Base-by-base conservation (phyloP, 176 grass and related monocot genomes). In the Aegilops speltoides region DNA sequence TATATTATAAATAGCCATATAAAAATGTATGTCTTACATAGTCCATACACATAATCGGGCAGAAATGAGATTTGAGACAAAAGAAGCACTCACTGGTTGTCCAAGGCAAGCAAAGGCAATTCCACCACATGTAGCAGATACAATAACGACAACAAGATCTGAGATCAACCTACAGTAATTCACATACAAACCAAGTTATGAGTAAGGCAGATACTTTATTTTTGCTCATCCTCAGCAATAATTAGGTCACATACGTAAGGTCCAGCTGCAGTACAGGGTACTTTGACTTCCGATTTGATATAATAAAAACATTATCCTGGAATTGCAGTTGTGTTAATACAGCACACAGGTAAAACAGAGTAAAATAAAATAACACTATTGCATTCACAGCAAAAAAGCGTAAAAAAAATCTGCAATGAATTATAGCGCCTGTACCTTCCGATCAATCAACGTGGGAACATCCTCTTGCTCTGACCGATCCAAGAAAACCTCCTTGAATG, bases 251-350 rank as follows among this genome's bases (percentile, higher is more conserved):
- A 67, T 89, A 97, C 97, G 90, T 94, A 73, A 94, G 88, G 73
- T 99, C 97, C 74, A 99, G 89, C 86, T 99, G 97, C 76, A 99
- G 87, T 68, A 99, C 90, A 84, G 97, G 97, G 90, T 99, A 99
- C 78, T 97, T 99, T 85, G 97, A 99, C 86, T 99, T 99, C 6
- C 92, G 97, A 86, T 99, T 99, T 69, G 97, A 99, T 89, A 99
- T 99, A 68, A 99, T 99, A 83, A 99, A 99, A 87, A 99, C 94
- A 89, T 99, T 99, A 79, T 99, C 97, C 97, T 99, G 88, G 43
- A 76, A 43, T 68, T 72, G 57, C 65, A 57, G 57, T 76, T 87
- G 85, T 70, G 48, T 76, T 10, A 82, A 76, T n/a, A 60, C 7
- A 62, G 20, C 63, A 80, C 29, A 73, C 29, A 32, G 59, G 76